Evolutionary conservation across 2,329 filamentous ascomycete species (phyloP).

Genomic region (Thielaviopsis euricoi): DNA sequence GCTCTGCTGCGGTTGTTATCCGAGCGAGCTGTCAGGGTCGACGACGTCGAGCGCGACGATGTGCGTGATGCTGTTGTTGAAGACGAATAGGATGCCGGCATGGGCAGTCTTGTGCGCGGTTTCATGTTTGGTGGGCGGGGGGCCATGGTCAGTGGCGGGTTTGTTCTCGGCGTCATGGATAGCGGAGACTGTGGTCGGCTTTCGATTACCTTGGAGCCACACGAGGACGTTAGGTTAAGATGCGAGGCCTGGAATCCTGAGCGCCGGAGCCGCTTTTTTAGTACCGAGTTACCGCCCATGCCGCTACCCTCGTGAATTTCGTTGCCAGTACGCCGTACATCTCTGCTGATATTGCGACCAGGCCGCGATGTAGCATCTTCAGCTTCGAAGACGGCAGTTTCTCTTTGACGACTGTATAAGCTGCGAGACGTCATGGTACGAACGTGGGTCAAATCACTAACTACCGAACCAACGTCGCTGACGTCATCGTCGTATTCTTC

Average conservation of each 20-base stretch:
- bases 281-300: constrained; percentile 15
- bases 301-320: constrained; percentile 21
- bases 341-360: constrained; percentile 3
- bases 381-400: constrained; percentile 10
- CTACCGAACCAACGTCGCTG: constrained; percentile 11
- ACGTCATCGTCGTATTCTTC: constrained; percentile 10
- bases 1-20: constrained; percentile 6
- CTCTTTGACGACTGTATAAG: constrained; percentile 9
- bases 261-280: constrained; percentile 19
- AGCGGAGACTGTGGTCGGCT: constrained; percentile 6
- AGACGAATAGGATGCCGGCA: neutral
- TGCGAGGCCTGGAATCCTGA: constrained; percentile 18
- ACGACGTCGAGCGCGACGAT: constrained; percentile 2
- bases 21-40: neutral
- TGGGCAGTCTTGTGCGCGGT: neutral
- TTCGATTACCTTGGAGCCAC: neutral
- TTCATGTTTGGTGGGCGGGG: constrained; percentile 7
- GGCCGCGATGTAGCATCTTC: constrained; percentile 9
- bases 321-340: constrained; percentile 12
- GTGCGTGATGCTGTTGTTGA: constrained; percentile 1
- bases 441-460: constrained; percentile 11
- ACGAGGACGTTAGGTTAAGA: constrained; percentile 21
- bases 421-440: constrained; percentile 11
- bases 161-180: neutral
- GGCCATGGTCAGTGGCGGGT: constrained; percentile 9